Percentiles rank a stretch among this genome's conserved stretches.
phyloP scores from a whole-genome alignment of 202 grass and related monocot species.

The Setaria viridis region DNA sequence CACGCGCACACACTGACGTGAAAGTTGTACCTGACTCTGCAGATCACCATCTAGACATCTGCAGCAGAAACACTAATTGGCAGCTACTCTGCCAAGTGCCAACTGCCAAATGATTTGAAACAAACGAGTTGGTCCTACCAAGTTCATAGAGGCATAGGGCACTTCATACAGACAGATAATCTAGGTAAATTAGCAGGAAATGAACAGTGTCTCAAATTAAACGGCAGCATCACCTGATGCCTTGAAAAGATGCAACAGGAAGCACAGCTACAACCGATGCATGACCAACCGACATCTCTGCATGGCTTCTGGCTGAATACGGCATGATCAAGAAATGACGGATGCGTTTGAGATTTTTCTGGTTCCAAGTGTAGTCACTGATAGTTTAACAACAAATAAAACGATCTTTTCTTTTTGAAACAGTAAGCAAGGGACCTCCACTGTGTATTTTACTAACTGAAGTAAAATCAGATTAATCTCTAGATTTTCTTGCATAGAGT shows the following conservation, averaged over 20 bases:
- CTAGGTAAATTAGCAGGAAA: background rate
- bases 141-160: too few species aligned
- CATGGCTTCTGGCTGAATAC: background rate
- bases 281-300: background rate
- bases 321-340: background rate
- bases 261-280: background rate
- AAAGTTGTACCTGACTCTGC: background rate
- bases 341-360: background rate
- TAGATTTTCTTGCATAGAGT: background rate
- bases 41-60: background rate
- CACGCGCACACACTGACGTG: background rate
- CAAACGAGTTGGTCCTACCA: too few species aligned
- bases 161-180: background rate
- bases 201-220: background rate
- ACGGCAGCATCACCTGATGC: too few species aligned
- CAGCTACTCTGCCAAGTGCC: background rate
- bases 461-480: background rate
- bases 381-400: background rate
- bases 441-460: background rate
- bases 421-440: background rate
- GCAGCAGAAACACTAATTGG: background rate
- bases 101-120: too few species aligned
- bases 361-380: background rate
- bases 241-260: background rate
- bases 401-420: background rate